Evolutionary conservation across 2,329 filamentous ascomycete species (phyloP).

Genomic region (Diaporthe nobilis): DNA sequence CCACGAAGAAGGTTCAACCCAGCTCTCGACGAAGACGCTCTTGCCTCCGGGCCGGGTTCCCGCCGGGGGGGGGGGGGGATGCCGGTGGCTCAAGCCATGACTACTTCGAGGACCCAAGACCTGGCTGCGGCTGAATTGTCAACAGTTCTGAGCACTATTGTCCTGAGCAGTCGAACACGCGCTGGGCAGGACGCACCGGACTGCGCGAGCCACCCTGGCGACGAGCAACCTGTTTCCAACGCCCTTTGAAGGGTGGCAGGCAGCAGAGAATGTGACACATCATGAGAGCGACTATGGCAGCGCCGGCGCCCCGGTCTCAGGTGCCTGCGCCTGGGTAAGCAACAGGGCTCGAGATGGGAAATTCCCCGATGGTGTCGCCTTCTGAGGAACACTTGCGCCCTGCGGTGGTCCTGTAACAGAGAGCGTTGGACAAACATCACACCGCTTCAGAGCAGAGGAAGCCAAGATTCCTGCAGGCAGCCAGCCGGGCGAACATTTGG

Average conservation of each 20-base stretch:
- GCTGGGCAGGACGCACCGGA: not conserved
- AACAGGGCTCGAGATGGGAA: conserved; percentile 7
- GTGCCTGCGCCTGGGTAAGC: not conserved
- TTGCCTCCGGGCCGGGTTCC: conserved; percentile 12
- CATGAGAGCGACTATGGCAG: not conserved
- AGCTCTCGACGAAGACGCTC: not conserved
- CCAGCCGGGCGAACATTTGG: not conserved
- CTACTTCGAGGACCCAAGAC: not conserved
- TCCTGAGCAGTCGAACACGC: not conserved
- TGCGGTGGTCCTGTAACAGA: conserved; percentile 1
- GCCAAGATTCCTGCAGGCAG: conserved; percentile 18
- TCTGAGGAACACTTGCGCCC: not conserved
- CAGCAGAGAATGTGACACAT: not conserved
- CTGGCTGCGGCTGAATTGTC: not conserved
- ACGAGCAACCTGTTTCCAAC: not conserved
- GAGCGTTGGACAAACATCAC: not conserved
- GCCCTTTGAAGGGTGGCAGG: not conserved
- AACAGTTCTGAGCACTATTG: not conserved
- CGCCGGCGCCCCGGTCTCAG: not conserved
- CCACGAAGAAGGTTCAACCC: conserved; percentile 10
- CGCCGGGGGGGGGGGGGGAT: not conserved
- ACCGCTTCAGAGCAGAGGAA: not conserved
- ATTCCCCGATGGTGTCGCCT: conserved; percentile 10
- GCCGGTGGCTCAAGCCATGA: not conserved
- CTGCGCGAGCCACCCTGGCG: not conserved